A percentile compares a stretch with the other conserved stretches of the same genome.
phyloP scores from a whole-genome alignment of 73 alveolate species.

The Uronychia binucleata region DNA sequence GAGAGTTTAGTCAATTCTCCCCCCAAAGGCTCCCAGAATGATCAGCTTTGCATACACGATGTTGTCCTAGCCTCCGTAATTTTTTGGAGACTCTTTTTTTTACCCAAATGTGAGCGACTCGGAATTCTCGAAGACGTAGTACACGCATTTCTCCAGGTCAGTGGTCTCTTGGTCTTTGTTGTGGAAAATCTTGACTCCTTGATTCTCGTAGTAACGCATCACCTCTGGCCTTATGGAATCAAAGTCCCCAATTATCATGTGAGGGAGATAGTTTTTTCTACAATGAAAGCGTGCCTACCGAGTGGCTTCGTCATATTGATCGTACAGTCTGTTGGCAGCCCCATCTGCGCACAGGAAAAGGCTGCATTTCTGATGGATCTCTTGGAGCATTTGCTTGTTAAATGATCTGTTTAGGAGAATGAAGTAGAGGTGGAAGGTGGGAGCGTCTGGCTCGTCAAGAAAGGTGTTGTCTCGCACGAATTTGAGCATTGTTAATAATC shows the following conservation, averaged over 20 bases:
- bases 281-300: background rate
- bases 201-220: background rate
- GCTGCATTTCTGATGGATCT: no score
- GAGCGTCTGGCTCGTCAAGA: no score
- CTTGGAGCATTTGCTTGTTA: no score
- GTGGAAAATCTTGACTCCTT: background rate
- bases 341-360: background rate
- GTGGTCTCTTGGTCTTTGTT: background rate
- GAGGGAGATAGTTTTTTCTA: background rate
- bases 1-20: background rate
- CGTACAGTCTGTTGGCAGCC: background rate
- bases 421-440: no score
- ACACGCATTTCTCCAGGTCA: background rate
- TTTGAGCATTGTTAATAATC: no score
- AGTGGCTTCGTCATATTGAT: background rate
- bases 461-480: no score
- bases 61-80: background rate
- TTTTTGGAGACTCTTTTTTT: background rate
- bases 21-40: background rate
- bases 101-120: background rate
- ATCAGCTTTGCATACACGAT: background rate
- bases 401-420: no score
- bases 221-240: background rate
- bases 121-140: background rate
- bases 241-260: background rate